Evolutionary conservation across 106 monocot species (phyloP).

Genomic region (Dioscorea zingiberensis): DNA sequence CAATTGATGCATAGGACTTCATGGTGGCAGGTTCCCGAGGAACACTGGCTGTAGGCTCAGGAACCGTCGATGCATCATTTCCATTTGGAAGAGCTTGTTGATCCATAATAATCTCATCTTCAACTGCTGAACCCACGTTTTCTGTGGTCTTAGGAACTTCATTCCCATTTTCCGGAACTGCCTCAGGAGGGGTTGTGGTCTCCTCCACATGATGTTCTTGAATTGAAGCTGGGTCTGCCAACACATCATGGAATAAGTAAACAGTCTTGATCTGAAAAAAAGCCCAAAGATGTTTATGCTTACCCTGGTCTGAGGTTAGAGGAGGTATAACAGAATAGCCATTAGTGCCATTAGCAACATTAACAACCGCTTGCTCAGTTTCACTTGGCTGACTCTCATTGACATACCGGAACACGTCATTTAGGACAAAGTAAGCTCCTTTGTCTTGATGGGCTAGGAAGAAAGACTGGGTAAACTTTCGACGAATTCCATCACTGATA

Average conservation of each 20-base stretch:
- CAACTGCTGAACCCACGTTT: conserved; percentile 4
- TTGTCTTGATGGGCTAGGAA: conserved; percentile 79
- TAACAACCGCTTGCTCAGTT: conserved; percentile 14
- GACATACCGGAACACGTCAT: conserved; percentile 59
- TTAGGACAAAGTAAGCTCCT: conserved; percentile 67
- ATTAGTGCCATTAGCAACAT: conserved; percentile 13
- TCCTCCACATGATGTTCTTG: conserved; percentile 4
- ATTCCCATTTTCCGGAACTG: not conserved
- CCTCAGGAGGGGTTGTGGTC: conserved; percentile 5
- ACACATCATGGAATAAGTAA: not conserved
- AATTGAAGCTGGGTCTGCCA: conserved; percentile 6
- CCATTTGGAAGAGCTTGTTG: conserved; percentile 1
- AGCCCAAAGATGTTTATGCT: not conserved
- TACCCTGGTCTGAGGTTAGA: conserved; percentile 28
- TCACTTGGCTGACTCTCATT: conserved; percentile 22
- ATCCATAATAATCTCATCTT: conserved; percentile 7
- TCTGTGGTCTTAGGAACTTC: conserved; percentile 7
- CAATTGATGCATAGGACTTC: conserved; percentile 74
- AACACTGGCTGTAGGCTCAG: not conserved
- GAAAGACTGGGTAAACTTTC: conserved; percentile 70
- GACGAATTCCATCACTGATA: conserved; percentile 22
- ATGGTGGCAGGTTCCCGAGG: conserved; percentile 22
- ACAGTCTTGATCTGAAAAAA: not conserved
- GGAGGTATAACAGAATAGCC: conserved; percentile 11
- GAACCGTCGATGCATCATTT: not conserved